Conservation (phyloP, 148 eudicot genomes). For the Amaranthus cruentus region DNA sequence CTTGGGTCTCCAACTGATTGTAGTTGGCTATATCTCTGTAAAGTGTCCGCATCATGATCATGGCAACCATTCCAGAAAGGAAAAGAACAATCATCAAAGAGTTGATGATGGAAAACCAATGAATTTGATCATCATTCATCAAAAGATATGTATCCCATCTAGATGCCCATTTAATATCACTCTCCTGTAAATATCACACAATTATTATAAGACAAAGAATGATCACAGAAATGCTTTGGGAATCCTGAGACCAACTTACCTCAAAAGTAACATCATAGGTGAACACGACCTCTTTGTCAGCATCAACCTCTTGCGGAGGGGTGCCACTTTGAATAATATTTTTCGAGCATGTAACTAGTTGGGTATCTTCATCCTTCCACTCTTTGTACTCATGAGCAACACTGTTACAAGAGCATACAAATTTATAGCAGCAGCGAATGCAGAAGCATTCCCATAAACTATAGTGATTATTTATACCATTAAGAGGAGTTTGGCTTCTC, state of each 20-base stretch:
- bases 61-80: constrained; percentile 55
- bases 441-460: neutral
- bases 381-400: constrained; percentile 59
- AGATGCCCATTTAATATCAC: constrained; percentile 54
- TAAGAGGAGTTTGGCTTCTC: neutral
- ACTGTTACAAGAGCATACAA: constrained; percentile 30
- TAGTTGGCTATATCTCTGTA: constrained; percentile 51
- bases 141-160: constrained; percentile 53
- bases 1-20: constrained; percentile 50
- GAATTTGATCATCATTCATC: constrained; percentile 56
- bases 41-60: constrained; percentile 60
- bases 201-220: constrained; percentile 3
- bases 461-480: neutral
- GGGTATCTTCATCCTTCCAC: constrained; percentile 52
- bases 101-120: constrained; percentile 54
- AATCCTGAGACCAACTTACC: constrained; percentile 26
- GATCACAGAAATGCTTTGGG: neutral
- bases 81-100: constrained; percentile 48
- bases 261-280: constrained; percentile 53
- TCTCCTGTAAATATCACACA: constrained; percentile 29
- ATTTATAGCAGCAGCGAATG: neutral
- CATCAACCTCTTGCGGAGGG: constrained; percentile 49
- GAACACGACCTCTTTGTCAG: constrained; percentile 49
- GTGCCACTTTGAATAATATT: constrained; percentile 42
- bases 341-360: constrained; percentile 46